Percentiles rank a stretch among this genome's conserved stretches.
Conservation (phyloP, 2,329 filamentous ascomycete species). For the Penicillium sp. region DNA sequence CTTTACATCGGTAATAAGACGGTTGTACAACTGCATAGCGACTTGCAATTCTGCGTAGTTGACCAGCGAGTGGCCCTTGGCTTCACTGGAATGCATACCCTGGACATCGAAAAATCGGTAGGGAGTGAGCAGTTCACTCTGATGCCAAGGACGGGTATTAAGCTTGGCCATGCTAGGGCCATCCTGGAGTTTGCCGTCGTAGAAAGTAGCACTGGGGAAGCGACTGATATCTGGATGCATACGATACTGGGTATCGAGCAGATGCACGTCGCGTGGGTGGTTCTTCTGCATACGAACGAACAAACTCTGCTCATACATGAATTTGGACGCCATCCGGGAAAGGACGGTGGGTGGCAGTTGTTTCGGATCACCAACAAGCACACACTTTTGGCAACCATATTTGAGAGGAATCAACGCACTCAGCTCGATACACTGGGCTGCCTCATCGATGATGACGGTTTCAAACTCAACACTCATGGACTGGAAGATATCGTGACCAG, state of each 20-base stretch:
- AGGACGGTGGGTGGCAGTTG: slow-evolving; percentile 94
- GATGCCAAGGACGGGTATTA: slow-evolving; percentile 81
- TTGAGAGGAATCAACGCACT: slow-evolving; percentile 95
- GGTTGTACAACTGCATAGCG: slow-evolving; percentile 79
- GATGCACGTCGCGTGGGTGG: slow-evolving; percentile 80
- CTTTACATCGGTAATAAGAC: slow-evolving; percentile 71
- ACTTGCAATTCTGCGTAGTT: slow-evolving; percentile 85
- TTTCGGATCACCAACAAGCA: slow-evolving; percentile 96
- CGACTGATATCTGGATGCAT: slow-evolving; percentile 97
- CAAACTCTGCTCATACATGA: slow-evolving; percentile 95
- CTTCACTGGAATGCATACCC: slow-evolving; percentile 79
- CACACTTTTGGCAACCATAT: slow-evolving; percentile 94
- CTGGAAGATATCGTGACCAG: slow-evolving; percentile 96
- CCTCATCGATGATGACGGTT: slow-evolving; percentile 97
- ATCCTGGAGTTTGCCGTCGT: slow-evolving; percentile 82
- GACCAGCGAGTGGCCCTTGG: slow-evolving; percentile 82
- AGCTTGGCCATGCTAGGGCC: slow-evolving; percentile 78
- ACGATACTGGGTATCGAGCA: slow-evolving; percentile 97
- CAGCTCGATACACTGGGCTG: slow-evolving; percentile 95
- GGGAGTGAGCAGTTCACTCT: slow-evolving; percentile 75
- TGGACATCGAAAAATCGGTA: slow-evolving; percentile 98
- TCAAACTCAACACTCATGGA: slow-evolving; percentile 94
- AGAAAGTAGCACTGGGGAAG: slow-evolving; percentile 90
- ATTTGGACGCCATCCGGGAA: slow-evolving; percentile 86
- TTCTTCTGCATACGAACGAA: slow-evolving; percentile 98